Base-by-base conservation (phyloP, 2,329 filamentous ascomycete genomes). In the Didymella arachidicola region DNA sequence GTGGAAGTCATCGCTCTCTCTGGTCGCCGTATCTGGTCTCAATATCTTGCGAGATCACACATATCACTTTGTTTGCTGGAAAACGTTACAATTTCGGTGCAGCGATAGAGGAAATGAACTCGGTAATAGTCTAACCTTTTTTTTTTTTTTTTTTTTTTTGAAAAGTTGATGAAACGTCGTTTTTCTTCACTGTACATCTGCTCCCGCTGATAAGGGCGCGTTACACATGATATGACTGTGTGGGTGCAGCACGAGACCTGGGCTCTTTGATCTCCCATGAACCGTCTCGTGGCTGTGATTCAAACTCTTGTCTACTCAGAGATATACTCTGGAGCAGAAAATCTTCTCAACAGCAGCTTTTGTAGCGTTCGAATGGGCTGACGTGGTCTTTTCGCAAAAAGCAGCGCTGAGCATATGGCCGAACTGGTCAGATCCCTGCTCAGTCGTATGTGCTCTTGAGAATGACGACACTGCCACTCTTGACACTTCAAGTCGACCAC, bases 401-500 rank as follows among this genome's bases (percentile, higher is more conserved):
- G 32, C 16, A 36, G 16, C 3, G 7, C n/a, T 36, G 16, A n/a
- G 11, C 32, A 7, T 36, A 36, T n/a, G 32, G 3, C 16, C 11
- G 14, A 16, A 5, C 8, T 36, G 16, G 32, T 18, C 7, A 36
- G 8, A 5, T 32, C 11, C 32, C n/a, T n/a, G 32, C 16, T 8
- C 11, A 4, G n/a, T 36, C 32, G 16, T 36, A 4, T 6, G 32
- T 36, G 32, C 32, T 2, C 16, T 36, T 1, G 6, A 36, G 7
- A 12, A 14, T 12, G 2, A n/a, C n/a, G 14, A 7, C 7, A 8
- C 11, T n/a, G 16, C 36, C 8, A 16, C 11, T 16, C 36, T 11
- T 18, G 16, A 14, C 5, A 26, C 18, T 3, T 66, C 56, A 63
- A 34, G 43, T 60, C 18, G 63, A 41, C 91, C 91, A 94, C 62